Evolutionary conservation across 2,329 filamentous ascomycete genomes (phyloP).

Genomic region (Verticillium albo-atrum): DNA sequence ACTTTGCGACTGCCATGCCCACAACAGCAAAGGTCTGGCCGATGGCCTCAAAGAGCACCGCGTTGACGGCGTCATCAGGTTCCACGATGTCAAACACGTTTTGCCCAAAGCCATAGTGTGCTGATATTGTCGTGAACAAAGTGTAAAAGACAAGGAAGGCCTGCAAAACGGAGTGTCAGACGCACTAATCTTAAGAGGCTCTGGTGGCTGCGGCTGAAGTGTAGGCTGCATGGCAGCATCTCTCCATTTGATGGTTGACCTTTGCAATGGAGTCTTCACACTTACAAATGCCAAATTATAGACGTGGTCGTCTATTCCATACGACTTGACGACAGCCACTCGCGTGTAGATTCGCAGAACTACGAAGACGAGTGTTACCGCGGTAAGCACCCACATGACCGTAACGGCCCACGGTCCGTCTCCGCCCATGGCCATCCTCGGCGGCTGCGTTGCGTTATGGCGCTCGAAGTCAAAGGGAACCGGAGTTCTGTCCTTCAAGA

Average conservation of each 20-base stretch:
- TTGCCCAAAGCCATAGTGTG: too few species aligned
- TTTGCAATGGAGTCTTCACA: background rate
- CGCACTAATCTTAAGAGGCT: too few species aligned
- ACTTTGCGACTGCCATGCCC: conserved; percentile 9
- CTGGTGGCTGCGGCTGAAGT: too few species aligned
- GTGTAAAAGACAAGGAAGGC: conserved; percentile 8
- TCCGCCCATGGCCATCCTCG: background rate
- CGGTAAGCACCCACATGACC: conserved; percentile 20
- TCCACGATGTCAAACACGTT: conserved; percentile 1
- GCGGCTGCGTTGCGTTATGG: background rate
- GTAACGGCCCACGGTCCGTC: background rate
- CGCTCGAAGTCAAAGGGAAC: too few species aligned
- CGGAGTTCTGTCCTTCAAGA: too few species aligned
- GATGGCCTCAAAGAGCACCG: conserved; percentile 10
- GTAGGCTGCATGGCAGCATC: too few species aligned
- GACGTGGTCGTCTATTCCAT: conserved; percentile 10
- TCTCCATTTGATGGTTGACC: too few species aligned
- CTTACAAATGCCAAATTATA: conserved; percentile 9
- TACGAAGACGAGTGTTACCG: conserved; percentile 22
- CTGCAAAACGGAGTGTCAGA: background rate
- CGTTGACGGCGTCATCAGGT: background rate
- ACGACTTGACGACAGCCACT: conserved; percentile 5
- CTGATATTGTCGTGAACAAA: conserved; percentile 4
- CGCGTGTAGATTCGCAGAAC: conserved; percentile 31
- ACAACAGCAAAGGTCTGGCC: conserved; percentile 8